Percentiles rank a stretch among this genome's conserved stretches.
phyloP scores from a whole-genome alignment of 2,329 filamentous ascomycete genomes.

The Orbilia quercus region DNA sequence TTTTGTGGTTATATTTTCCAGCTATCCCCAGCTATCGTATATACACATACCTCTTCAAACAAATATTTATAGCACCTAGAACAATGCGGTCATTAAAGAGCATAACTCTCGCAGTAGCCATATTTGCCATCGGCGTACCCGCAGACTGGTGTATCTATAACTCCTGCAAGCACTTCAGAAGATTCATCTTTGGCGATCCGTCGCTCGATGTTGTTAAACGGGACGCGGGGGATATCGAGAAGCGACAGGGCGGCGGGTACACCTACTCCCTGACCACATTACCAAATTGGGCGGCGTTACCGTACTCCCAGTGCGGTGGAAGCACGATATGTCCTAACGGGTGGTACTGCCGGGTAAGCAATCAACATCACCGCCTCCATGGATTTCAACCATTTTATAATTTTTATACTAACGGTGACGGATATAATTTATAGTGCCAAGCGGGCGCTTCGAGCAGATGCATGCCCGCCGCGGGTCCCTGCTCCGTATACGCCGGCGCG shows the following conservation, averaged over 20 bases:
- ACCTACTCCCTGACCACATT: constrained; percentile 17
- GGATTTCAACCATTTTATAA: too few species aligned
- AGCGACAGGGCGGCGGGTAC: constrained; percentile 17
- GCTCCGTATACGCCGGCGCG: constrained; percentile 14
- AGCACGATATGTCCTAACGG: constrained; percentile 16
- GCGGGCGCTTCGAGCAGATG: constrained; percentile 11
- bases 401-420: too few species aligned
- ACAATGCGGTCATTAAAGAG: constrained; percentile 5
- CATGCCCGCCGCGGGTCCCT: constrained; percentile 12
- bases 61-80: too few species aligned
- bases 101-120: not conserved
- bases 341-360: constrained; percentile 27
- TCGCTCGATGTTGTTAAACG: constrained; percentile 13
- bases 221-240: constrained; percentile 12
- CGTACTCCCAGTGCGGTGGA: constrained; percentile 18
- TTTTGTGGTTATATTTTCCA: not conserved
- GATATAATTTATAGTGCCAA: constrained; percentile 29
- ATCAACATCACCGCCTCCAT: too few species aligned
- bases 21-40: too few species aligned
- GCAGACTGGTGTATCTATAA: constrained; percentile 16
- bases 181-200: not conserved
- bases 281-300: constrained; percentile 22
- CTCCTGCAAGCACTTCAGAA: not conserved
- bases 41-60: not conserved
- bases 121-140: not conserved